Evolutionary conservation across 2,329 filamentous ascomycete species (phyloP), one percentile per base, ranked within the genome.

Genomic region (Monosporascus sp.): DNA sequence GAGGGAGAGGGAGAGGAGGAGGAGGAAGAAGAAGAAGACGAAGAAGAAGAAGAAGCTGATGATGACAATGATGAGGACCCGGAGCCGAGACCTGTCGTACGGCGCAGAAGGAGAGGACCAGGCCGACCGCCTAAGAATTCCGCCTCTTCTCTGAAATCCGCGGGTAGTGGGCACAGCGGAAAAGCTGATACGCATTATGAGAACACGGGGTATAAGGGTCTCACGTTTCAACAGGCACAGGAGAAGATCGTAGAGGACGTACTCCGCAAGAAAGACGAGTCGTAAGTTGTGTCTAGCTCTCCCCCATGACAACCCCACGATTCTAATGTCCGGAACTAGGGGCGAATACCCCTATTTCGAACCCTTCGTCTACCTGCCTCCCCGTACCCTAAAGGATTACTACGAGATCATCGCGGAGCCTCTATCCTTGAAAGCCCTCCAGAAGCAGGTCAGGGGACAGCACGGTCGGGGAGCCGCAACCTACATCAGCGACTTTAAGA

Each of bases 391-490:
- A 45, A 89, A 85, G 61, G 91, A 96, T 63, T 97, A 97, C 69
- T 96, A 94, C 69, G 83, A 87, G 62, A 74, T 93, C 53, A 94
- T 97, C 61, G 82, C 83, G 52, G 84, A 92, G 55, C 92, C 92
- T 0, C 77, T 93, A 37, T 94, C 89, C 1, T 73, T 97, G 35
- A 87, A 85, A 60, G 85, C 83, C 52, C 77, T 96, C 11, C 84
- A 90, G 65, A 93, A 92, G 70, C 80, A 84, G 57, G 83, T 93
- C 24, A 84, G 84, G 55, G 90, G 90, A 27, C 80, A 87, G 27
- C 82, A 87, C 58, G 85, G 87, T 22, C 82, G 88, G 45, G 80
- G 81, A 43, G 81, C 83, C 25, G 77, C 82, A 6, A 87, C 86
- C 0, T 80, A 80, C 1, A 63, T 78, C 5, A 84, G 77, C 48